phyloP scores from a whole-genome alignment of 2,329 filamentous ascomycete genomes.

The Exserohilum turcica region DNA sequence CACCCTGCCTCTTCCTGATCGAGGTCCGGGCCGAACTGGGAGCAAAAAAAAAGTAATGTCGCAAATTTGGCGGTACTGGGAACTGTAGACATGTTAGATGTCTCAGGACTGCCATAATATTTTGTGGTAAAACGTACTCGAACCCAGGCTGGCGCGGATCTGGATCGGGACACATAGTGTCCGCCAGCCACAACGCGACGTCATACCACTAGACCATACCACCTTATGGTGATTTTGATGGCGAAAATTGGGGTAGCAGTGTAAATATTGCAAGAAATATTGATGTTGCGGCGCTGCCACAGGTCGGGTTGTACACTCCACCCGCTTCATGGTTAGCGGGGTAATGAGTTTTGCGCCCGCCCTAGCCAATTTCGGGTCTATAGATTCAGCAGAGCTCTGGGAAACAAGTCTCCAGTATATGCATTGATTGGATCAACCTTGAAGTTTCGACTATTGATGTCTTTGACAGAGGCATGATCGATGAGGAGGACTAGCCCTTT shows the following conservation, averaged over 20 bases:
- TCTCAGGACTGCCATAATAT: slow-evolving; percentile 17
- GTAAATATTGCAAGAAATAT: too few species aligned
- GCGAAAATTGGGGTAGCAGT: neutral
- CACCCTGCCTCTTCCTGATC: too few species aligned
- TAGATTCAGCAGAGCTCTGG: neutral
- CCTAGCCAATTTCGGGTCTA: neutral
- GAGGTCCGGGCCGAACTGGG: neutral
- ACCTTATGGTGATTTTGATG: slow-evolving; percentile 21
- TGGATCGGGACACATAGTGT: slow-evolving; percentile 22
- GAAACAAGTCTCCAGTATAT: too few species aligned
- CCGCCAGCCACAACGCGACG: slow-evolving; percentile 40
- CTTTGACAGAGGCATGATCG: neutral
- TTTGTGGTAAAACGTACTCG: slow-evolving; percentile 23
- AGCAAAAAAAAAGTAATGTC: slow-evolving; percentile 24
- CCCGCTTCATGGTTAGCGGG: neutral
- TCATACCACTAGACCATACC: slow-evolving; percentile 41
- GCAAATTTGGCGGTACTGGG: slow-evolving; percentile 34
- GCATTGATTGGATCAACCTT: neutral
- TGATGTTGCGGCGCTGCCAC: too few species aligned
- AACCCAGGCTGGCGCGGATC: slow-evolving; percentile 41
- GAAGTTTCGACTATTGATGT: neutral
- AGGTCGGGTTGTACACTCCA: too few species aligned
- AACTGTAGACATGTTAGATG: slow-evolving; percentile 32
- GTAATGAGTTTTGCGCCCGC: neutral
- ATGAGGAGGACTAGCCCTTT: neutral